Evolutionary conservation across 805 yeast species (phyloP).

Genomic region (Suhomyces kilbournensis): DNA sequence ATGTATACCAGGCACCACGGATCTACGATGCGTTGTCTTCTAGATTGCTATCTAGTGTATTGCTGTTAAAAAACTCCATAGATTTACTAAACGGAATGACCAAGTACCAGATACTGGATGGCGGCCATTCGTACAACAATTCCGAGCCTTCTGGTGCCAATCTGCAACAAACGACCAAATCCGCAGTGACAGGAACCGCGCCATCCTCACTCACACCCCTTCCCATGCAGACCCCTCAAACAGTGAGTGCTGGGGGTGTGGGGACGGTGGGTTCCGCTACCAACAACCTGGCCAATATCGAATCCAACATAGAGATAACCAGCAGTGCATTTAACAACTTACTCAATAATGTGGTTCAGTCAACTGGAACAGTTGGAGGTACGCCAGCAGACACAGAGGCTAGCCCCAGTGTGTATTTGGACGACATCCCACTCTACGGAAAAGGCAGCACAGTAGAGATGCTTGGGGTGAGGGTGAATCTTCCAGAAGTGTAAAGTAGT

Average conservation of each 20-base stretch:
- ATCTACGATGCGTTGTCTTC: slow-evolving; percentile 70
- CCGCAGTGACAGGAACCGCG: slow-evolving; percentile 5
- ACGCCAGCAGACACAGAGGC: slow-evolving; percentile 8
- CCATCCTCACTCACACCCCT: slow-evolving; percentile 4
- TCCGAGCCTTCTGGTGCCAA: slow-evolving; percentile 9
- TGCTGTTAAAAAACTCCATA: slow-evolving; percentile 33
- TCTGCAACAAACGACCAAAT: slow-evolving; percentile 5
- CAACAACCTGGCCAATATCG: slow-evolving; percentile 3
- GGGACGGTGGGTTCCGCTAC: slow-evolving; percentile 10
- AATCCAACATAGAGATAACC: slow-evolving; percentile 21
- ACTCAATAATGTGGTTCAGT: slow-evolving; percentile 22
- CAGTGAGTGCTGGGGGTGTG: slow-evolving; percentile 6
- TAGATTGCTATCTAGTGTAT: slow-evolving; percentile 47
- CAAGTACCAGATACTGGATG: slow-evolving; percentile 31
- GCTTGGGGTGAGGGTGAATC: slow-evolving; percentile 29
- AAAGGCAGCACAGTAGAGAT: slow-evolving; percentile 38
- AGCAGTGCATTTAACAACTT: slow-evolving; percentile 31
- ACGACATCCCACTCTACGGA: slow-evolving; percentile 39
- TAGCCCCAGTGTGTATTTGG: slow-evolving; percentile 26
- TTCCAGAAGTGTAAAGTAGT: not conserved
- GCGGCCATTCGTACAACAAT: slow-evolving; percentile 28
- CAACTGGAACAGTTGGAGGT: slow-evolving; percentile 4
- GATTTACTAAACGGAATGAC: slow-evolving; percentile 32
- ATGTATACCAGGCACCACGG: slow-evolving; percentile 86
- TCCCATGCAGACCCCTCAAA: slow-evolving; percentile 17